A percentile compares a stretch with the other conserved stretches of the same genome.
Conservation (phyloP, 1,284 basidiomycete genomes). For the Apiotrichum montevideense region DNA sequence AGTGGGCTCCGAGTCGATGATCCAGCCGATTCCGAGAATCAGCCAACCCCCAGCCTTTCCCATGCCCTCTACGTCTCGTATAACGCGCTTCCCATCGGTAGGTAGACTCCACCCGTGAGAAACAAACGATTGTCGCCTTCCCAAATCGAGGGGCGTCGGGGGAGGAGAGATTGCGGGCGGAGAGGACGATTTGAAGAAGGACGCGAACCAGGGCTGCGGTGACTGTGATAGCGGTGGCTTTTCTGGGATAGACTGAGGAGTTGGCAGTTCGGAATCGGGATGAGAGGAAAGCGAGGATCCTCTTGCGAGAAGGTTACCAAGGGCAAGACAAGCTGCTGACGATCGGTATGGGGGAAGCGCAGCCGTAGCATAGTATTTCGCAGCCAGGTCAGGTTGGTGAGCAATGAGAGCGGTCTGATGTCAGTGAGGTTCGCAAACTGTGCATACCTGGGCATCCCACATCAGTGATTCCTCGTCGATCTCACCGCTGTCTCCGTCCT, state of each 20-base stretch:
- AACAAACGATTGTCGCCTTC: not conserved
- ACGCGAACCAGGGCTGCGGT: constrained; percentile 14
- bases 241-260: not conserved
- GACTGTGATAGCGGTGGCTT: not conserved
- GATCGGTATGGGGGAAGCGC: constrained; percentile 38
- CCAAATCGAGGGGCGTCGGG: not conserved
- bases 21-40: constrained; percentile 36
- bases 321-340: constrained; percentile 34
- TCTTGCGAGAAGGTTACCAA: constrained; percentile 37
- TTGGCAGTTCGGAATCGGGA: constrained; percentile 1
- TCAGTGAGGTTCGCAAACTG: not conserved
- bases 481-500: constrained; percentile 11
- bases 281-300: constrained; percentile 24
- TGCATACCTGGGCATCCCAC: constrained; percentile 42
- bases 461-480: constrained; percentile 34
- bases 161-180: not conserved
- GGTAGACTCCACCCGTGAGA: constrained; percentile 35
- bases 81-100: constrained; percentile 35
- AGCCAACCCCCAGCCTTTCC: constrained; percentile 41
- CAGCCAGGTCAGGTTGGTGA: constrained; percentile 35
- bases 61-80: constrained; percentile 39
- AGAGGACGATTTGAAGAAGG: constrained; percentile 12
- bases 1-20: constrained; percentile 23
- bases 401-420: constrained; percentile 37
- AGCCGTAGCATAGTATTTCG: constrained; percentile 32